Conservation (phyloP, 139 green algal genomes). For the Yamagishiella unicocca region DNA sequence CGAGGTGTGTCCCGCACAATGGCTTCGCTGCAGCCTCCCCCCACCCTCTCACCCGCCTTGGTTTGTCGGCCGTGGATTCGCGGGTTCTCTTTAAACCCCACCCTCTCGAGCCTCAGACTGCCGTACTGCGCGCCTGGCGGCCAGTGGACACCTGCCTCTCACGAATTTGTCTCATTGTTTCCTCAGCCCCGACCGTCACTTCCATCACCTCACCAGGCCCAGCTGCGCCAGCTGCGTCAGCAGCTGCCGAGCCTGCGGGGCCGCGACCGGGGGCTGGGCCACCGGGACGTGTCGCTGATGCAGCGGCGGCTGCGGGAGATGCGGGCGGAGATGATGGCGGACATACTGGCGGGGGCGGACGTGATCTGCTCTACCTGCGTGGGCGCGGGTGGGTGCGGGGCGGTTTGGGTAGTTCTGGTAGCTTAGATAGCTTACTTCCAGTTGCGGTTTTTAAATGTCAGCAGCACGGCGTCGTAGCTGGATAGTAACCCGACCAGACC, state of each 20-base stretch:
- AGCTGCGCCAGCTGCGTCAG: constrained; percentile 37
- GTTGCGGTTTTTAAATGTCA: no score
- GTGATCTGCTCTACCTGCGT: constrained; percentile 61
- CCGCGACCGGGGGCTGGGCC: constrained; percentile 54
- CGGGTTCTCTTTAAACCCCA: no score
- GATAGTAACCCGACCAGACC: no score
- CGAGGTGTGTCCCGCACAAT: neutral
- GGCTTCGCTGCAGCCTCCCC: neutral
- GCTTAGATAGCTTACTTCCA: no score
- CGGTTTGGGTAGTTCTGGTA: no score
- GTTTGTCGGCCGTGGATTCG: no score
- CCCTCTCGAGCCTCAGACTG: no score
- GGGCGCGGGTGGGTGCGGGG: constrained; percentile 41
- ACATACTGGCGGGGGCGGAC: constrained; percentile 51
- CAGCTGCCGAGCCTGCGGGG: constrained; percentile 54
- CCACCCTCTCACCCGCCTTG: no score
- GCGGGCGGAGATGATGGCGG: constrained; percentile 29
- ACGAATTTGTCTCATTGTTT: neutral
- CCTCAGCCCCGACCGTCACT: neutral
- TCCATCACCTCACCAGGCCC: neutral
- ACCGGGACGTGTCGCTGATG: constrained; percentile 33
- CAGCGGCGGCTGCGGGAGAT: neutral
- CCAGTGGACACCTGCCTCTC: neutral
- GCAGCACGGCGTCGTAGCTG: no score
- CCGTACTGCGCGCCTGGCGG: no score